phyloP scores from a whole-genome alignment of 2,329 filamentous ascomycete genomes.

The Penicillium sp. region DNA sequence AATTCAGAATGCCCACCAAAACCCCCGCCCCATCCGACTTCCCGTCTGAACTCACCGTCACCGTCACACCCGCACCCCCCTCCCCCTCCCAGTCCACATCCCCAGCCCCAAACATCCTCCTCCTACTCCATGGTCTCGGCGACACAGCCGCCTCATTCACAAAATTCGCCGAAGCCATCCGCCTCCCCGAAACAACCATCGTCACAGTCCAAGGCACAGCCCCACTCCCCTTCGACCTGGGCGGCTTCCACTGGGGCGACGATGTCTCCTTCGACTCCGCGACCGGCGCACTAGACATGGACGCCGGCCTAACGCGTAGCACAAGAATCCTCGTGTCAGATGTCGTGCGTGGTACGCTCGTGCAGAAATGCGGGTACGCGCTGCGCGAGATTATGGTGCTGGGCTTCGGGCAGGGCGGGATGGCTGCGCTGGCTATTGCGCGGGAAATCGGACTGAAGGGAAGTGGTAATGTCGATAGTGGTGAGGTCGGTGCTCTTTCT shows the following conservation, averaged over 20 bases:
- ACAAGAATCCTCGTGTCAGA: conserved; percentile 49
- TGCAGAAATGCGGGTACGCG: conserved; percentile 61
- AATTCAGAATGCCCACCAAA: conserved; percentile 33
- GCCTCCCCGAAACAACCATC: conserved; percentile 73
- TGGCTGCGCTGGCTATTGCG: conserved; percentile 59
- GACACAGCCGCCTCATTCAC: conserved; percentile 71
- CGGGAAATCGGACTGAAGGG: conserved; percentile 40
- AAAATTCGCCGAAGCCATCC: conserved; percentile 65
- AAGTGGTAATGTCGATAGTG: neutral
- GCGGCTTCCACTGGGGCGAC: conserved; percentile 70
- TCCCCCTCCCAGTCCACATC: conserved; percentile 40
- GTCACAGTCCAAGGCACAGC: conserved; percentile 71
- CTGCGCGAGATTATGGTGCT: conserved; percentile 62
- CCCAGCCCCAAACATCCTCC: conserved; percentile 69
- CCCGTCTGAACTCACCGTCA: conserved; percentile 42
- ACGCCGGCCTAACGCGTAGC: conserved; percentile 60
- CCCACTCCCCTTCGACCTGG: conserved; percentile 66
- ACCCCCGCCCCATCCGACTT: conserved; percentile 49
- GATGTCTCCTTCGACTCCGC: conserved; percentile 57
- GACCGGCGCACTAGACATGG: conserved; percentile 58
- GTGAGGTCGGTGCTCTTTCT: conserved; percentile 31
- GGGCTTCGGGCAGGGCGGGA: conserved; percentile 68
- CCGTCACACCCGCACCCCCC: conserved; percentile 37
- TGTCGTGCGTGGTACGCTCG: conserved; percentile 54
- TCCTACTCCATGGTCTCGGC: conserved; percentile 82